These are phyloP conservation scores for Apiotrichum brassicae DNA, from an alignment of 1,284 basidiomycete genomes.

Conservation along the genomic window DNA sequence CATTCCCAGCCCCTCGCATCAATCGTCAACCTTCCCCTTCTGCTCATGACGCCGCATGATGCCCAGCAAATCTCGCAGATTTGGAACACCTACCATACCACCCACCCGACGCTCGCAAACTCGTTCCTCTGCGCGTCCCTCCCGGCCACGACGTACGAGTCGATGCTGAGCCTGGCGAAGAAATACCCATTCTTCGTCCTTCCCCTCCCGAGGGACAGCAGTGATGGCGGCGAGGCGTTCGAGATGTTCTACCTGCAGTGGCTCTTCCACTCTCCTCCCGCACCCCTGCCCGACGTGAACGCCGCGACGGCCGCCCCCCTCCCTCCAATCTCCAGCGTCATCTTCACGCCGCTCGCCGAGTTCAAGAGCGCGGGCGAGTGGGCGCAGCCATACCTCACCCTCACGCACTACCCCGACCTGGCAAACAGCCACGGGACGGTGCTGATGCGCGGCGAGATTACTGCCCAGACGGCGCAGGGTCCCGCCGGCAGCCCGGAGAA, in stretches of 20 bases:
- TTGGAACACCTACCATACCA: conserved; percentile 84
- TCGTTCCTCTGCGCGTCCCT: conserved; percentile 77
- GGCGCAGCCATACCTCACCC: conserved; percentile 81
- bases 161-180: conserved; percentile 59
- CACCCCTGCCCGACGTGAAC: conserved; percentile 18
- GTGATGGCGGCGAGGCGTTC: conserved; percentile 51
- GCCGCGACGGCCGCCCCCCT: conserved; percentile 32
- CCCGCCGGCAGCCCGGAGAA: conserved; percentile 26
- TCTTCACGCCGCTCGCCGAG: conserved; percentile 91
- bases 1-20: conserved; percentile 63
- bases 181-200: conserved; percentile 71
- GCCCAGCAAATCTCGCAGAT: conserved; percentile 65
- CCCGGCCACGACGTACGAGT: conserved; percentile 63
- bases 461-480: conserved; percentile 50
- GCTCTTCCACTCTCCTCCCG: conserved; percentile 65
- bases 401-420: conserved; percentile 91
- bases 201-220: conserved; percentile 56
- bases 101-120: conserved; percentile 66
- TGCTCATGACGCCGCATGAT: conserved; percentile 65
- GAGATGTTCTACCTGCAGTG: conserved; percentile 88
- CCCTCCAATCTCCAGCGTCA: conserved; percentile 53
- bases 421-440: conserved; percentile 72
- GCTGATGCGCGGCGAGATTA: conserved; percentile 87
- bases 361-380: conserved; percentile 83
- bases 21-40: conserved; percentile 68